A percentile compares a stretch with the other conserved stretches of the same genome.
These are phyloP conservation scores for Viridothelium virens DNA, from an alignment of 495 filamentous ascomycete species.

Conservation along the genomic window DNA sequence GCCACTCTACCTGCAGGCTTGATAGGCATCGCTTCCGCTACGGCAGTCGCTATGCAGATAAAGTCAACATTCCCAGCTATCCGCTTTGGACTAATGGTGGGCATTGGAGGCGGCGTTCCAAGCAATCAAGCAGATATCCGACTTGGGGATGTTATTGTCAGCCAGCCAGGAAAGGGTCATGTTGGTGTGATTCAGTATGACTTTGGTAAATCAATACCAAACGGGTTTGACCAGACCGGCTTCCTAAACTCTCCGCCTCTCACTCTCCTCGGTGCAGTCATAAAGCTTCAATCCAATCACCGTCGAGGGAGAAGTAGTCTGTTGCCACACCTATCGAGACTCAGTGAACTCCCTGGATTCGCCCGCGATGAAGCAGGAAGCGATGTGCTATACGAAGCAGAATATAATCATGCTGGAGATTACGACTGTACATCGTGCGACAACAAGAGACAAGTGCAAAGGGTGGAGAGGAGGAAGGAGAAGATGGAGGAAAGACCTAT, in stretches of 20 bases:
- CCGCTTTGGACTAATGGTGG: conserved; percentile 37
- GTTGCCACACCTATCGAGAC: not conserved
- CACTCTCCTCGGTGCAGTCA: not conserved
- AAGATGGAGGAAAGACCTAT: conserved; percentile 1
- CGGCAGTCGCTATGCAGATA: conserved; percentile 30
- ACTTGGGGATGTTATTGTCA: conserved; percentile 17
- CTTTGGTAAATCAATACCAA: conserved; percentile 22
- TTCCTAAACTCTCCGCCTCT: not conserved
- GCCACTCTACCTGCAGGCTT: conserved; percentile 37
- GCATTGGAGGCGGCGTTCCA: conserved; percentile 40
- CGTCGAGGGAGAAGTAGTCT: not conserved
- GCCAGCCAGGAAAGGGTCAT: conserved; percentile 12
- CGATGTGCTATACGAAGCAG: conserved; percentile 12
- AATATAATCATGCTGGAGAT: conserved; percentile 2
- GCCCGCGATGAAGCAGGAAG: not conserved
- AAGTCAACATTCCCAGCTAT: conserved; percentile 32
- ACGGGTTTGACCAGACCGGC: not conserved
- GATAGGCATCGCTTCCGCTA: conserved; percentile 31
- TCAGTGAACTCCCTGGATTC: not conserved
- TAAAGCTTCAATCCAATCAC: not conserved
- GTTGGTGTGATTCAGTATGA: conserved; percentile 30
- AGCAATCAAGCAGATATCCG: conserved; percentile 20
- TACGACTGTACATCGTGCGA: conserved; percentile 4
- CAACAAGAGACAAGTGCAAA: not conserved
- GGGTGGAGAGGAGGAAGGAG: not conserved